phyloP scores from a whole-genome alignment of 192 early-diverging fungal genomes.

The Oehlia diaphana region DNA sequence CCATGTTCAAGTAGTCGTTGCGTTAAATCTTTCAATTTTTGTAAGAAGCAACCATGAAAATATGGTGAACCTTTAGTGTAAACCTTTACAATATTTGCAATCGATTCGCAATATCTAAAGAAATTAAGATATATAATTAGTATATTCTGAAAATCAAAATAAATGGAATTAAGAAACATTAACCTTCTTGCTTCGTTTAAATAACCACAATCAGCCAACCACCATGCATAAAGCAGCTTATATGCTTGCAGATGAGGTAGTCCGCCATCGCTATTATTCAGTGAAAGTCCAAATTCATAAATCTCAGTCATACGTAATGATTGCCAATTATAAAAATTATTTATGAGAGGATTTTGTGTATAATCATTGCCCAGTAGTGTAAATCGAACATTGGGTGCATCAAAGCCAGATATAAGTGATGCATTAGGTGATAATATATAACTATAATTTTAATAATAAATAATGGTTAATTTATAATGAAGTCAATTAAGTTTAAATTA shows the following conservation, averaged over 20 bases:
- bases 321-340: slow-evolving; percentile 55
- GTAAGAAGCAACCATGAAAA: slow-evolving; percentile 69
- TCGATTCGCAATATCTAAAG: slow-evolving; percentile 71
- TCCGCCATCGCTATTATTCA: slow-evolving; percentile 47
- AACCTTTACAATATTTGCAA: slow-evolving; percentile 69
- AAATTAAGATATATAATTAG: not conserved
- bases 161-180: not conserved
- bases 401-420: slow-evolving; percentile 62
- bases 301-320: slow-evolving; percentile 81
- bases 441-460: slow-evolving; percentile 24
- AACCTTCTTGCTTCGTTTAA: slow-evolving; percentile 63
- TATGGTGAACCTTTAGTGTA: slow-evolving; percentile 79
- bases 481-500: not conserved
- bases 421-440: slow-evolving; percentile 69
- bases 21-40: slow-evolving; percentile 71
- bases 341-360: slow-evolving; percentile 31
- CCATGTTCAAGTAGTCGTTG: slow-evolving; percentile 59
- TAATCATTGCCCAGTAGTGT: slow-evolving; percentile 69
- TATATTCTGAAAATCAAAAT: not conserved
- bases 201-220: slow-evolving; percentile 79
- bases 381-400: slow-evolving; percentile 60
- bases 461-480: not conserved
- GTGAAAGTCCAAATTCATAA: slow-evolving; percentile 73
- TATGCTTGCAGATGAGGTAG: slow-evolving; percentile 91
- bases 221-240: slow-evolving; percentile 82